Evolutionary conservation across 2,329 filamentous ascomycete genomes (phyloP).

Genomic region (Aspergillus sp.): DNA sequence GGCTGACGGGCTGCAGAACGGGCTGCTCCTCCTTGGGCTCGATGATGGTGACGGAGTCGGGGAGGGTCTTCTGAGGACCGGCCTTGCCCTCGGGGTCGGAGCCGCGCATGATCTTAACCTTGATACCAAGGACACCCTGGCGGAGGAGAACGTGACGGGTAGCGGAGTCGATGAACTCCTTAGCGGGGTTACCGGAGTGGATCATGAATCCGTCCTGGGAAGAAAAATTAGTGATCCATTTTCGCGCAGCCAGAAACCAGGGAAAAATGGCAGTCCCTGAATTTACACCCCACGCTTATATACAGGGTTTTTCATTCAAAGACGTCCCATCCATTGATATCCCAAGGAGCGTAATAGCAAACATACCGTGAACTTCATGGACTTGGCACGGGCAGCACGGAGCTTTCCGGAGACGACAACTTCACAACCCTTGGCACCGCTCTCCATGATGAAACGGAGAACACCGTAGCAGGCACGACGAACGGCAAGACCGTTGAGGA

Average conservation of each 20-base stretch:
- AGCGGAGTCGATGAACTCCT: slow-evolving; percentile 98
- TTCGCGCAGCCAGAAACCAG: background rate
- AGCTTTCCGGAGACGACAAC: slow-evolving; percentile 99
- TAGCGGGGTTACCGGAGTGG: slow-evolving; percentile 98
- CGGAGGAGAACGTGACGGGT: slow-evolving; percentile 99
- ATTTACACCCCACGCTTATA: background rate
- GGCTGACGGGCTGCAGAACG: slow-evolving; percentile 90
- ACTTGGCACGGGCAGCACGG: slow-evolving; percentile 97
- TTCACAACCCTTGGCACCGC: slow-evolving; percentile 98
- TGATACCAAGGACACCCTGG: slow-evolving; percentile 99
- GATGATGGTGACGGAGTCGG: slow-evolving; percentile 98
- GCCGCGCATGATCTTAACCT: slow-evolving; percentile 99
- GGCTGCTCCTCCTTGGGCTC: slow-evolving; percentile 99
- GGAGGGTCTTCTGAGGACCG: slow-evolving; percentile 93
- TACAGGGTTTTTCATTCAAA: background rate
- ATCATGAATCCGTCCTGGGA: slow-evolving; percentile 96
- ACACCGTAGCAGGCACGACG: slow-evolving; percentile 99
- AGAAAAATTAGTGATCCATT: slow-evolving; percentile 11
- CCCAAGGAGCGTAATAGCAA: background rate
- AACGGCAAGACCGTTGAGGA: slow-evolving; percentile 98
- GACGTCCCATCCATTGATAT: background rate
- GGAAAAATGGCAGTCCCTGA: background rate
- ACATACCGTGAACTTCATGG: slow-evolving; percentile 99
- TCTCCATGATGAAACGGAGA: slow-evolving; percentile 99
- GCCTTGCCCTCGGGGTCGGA: slow-evolving; percentile 99